Conservation (phyloP, 176 grass and related monocot species). For the Lolium multiflorum region DNA sequence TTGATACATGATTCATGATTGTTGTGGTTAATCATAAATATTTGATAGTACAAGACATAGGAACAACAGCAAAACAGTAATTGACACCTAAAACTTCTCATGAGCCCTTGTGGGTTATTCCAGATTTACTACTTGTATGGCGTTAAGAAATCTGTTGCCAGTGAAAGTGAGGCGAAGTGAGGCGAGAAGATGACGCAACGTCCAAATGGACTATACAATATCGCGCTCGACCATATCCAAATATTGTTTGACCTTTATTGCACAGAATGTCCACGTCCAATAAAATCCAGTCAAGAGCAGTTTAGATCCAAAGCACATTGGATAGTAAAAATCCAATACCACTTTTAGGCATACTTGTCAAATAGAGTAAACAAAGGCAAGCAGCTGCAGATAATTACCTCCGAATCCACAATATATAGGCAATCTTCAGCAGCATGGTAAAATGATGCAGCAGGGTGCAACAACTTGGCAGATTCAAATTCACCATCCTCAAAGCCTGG, state of each 20-base stretch:
- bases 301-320: too few relatives aligned
- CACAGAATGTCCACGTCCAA: too few relatives aligned
- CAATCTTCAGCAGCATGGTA: constrained; percentile 73
- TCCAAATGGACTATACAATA: too few relatives aligned
- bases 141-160: constrained; percentile 10
- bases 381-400: constrained; percentile 58
- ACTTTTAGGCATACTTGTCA: constrained; percentile 7
- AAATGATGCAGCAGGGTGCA: constrained; percentile 77
- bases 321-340: too few relatives aligned
- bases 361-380: constrained; percentile 3
- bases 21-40: not conserved
- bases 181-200: too few relatives aligned
- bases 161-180: not conserved
- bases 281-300: too few relatives aligned
- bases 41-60: constrained; percentile 2
- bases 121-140: constrained; percentile 1
- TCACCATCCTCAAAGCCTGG: constrained; percentile 93
- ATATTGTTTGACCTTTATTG: too few relatives aligned
- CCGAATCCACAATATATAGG: constrained; percentile 91
- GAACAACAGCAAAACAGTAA: not conserved
- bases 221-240: too few relatives aligned
- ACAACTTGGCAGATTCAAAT: constrained; percentile 91
- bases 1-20: not conserved
- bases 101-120: constrained; percentile 1
- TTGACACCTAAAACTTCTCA: constrained; percentile 8